phyloP scores from a whole-genome alignment of 176 grass and related monocot genomes.

The Microstegium vimineum region DNA sequence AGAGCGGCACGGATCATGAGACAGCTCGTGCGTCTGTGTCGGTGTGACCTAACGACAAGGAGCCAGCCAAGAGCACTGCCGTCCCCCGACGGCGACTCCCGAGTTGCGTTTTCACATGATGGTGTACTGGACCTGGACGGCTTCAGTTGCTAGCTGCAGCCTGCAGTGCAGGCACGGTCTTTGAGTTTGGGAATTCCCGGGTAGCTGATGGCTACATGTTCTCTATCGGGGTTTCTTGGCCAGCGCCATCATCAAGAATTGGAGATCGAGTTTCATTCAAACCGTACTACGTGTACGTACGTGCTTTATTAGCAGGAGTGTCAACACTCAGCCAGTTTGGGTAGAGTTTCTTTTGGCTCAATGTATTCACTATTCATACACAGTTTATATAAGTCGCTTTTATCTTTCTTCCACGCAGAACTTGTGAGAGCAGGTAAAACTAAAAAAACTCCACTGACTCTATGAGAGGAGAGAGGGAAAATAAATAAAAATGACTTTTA shows the following conservation, averaged over 20 bases:
- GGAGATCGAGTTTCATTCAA: background rate
- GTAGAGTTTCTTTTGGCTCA: no score
- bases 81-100: background rate
- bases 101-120: background rate
- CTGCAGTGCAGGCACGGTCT: background rate
- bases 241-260: background rate
- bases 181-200: background rate
- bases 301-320: no score
- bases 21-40: background rate
- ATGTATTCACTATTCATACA: no score
- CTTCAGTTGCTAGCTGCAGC: background rate
- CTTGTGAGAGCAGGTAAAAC: no score
- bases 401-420: no score
- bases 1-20: conserved; percentile 7
- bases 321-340: no score
- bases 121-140: background rate
- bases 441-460: no score
- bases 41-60: background rate
- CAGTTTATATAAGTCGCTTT: no score
- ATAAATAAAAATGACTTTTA: no score
- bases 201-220: background rate
- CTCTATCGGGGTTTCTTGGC: background rate
- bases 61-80: background rate
- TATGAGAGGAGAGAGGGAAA: no score
- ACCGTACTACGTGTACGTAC: no score